phyloP scores from a whole-genome alignment of 225 moss, liverwort and hornwort species.

The Anthoceros angustus region DNA sequence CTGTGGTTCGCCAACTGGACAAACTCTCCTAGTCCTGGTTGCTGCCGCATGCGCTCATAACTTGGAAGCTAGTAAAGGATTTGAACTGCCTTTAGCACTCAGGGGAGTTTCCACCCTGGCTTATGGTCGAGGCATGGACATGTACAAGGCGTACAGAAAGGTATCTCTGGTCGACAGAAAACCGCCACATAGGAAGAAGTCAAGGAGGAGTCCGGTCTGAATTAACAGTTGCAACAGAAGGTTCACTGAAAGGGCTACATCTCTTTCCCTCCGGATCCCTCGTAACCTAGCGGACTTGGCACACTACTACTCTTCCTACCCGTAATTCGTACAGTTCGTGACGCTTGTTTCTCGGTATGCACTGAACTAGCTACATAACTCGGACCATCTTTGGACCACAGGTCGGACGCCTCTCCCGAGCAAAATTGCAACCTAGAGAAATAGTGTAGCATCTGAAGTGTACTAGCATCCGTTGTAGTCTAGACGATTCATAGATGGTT shows the following conservation, averaged over 20 bases:
- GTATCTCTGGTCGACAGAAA: constrained; percentile 7
- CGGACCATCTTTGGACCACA: constrained; percentile 34
- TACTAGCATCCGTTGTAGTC: too few species aligned
- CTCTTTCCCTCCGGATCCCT: too few species aligned
- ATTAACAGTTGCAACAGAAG: too few species aligned
- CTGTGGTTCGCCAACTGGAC: constrained; percentile 73
- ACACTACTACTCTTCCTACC: too few species aligned
- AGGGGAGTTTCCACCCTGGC: constrained; percentile 67
- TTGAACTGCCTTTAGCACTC: constrained; percentile 64
- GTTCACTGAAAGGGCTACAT: too few species aligned
- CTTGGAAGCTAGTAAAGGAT: constrained; percentile 48
- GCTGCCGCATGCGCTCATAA: constrained; percentile 44
- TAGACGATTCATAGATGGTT: too few species aligned
- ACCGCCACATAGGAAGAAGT: neutral
- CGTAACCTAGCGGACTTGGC: too few species aligned
- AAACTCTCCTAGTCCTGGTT: constrained; percentile 41
- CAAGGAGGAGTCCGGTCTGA: neutral
- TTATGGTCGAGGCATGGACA: constrained; percentile 49
- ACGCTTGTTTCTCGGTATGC: constrained; percentile 42
- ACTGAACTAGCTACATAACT: constrained; percentile 68
- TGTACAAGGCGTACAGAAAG: constrained; percentile 56
- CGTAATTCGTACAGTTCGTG: constrained; percentile 62
- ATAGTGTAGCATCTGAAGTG: too few species aligned
- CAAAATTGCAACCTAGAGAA: too few species aligned
- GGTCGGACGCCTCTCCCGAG: too few species aligned